Evolutionary conservation across 192 early-diverging fungal genomes (phyloP).

Genomic region (Radiomyces spectabilis): DNA sequence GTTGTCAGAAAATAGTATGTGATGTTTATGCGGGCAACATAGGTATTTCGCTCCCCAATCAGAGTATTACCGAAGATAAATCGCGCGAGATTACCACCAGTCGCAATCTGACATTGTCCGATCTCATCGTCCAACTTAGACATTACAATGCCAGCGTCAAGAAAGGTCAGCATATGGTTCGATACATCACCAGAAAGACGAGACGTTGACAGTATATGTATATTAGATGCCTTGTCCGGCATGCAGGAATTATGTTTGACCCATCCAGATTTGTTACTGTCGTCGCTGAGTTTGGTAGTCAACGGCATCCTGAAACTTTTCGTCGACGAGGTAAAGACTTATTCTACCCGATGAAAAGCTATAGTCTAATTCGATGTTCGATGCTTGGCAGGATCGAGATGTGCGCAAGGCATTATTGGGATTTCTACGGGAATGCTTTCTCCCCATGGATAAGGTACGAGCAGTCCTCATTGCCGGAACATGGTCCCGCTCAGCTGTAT

Average conservation of each 20-base stretch:
- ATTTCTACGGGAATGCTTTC: slow-evolving; percentile 28
- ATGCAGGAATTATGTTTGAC: slow-evolving; percentile 38
- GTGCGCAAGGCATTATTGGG: slow-evolving; percentile 29
- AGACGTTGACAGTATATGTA: background rate
- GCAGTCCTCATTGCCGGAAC: no score
- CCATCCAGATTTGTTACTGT: slow-evolving; percentile 34
- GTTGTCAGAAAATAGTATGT: no score
- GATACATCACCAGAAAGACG: background rate
- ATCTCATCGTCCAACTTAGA: slow-evolving; percentile 64
- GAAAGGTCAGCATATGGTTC: slow-evolving; percentile 27
- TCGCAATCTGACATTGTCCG: slow-evolving; percentile 68
- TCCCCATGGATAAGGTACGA: slow-evolving; percentile 26
- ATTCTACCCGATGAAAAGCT: no score
- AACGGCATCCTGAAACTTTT: slow-evolving; percentile 40
- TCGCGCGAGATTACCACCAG: slow-evolving; percentile 61
- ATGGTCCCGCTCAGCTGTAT: background rate
- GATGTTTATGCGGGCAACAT: slow-evolving; percentile 68
- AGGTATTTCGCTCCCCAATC: slow-evolving; percentile 70
- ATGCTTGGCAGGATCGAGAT: slow-evolving; percentile 27
- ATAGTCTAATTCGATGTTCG: no score
- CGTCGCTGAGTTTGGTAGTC: slow-evolving; percentile 35
- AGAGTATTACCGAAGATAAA: slow-evolving; percentile 76
- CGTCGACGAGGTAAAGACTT: slow-evolving; percentile 49
- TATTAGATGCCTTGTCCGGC: slow-evolving; percentile 37
- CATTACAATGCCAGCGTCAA: slow-evolving; percentile 65